Evolutionary conservation across 352 stramenopile species (phyloP).

Genomic region (Phytophthora constricta): DNA sequence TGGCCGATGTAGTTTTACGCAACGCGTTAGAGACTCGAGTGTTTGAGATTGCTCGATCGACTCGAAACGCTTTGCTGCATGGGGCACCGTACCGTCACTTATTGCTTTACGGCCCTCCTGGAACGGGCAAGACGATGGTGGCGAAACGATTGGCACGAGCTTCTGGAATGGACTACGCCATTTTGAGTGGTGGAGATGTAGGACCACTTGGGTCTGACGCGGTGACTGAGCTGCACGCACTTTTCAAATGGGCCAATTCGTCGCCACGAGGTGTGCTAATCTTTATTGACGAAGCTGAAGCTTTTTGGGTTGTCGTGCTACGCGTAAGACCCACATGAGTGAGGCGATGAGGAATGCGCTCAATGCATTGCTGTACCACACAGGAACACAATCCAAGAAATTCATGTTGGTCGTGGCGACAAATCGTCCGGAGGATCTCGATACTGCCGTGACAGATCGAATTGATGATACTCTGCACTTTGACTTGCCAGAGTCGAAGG

Average conservation of each 20-base stretch:
- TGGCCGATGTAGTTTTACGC: slow-evolving; percentile 69
- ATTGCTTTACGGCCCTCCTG: slow-evolving; percentile 84
- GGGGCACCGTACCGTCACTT: slow-evolving; percentile 82
- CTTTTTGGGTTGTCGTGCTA: slow-evolving; percentile 81
- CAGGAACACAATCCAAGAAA: slow-evolving; percentile 67
- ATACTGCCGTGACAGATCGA: slow-evolving; percentile 77
- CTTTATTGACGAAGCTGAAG: slow-evolving; percentile 90
- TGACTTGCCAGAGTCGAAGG: slow-evolving; percentile 63
- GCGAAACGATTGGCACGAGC: slow-evolving; percentile 74
- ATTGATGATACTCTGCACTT: slow-evolving; percentile 89
- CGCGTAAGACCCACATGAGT: slow-evolving; percentile 84
- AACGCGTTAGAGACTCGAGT: slow-evolving; percentile 64
- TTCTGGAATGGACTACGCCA: slow-evolving; percentile 83
- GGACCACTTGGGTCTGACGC: slow-evolving; percentile 77
- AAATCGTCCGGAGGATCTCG: slow-evolving; percentile 83
- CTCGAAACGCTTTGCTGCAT: slow-evolving; percentile 64
- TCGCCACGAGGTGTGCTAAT: slow-evolving; percentile 81
- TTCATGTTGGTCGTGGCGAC: slow-evolving; percentile 88
- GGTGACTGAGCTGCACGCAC: slow-evolving; percentile 80
- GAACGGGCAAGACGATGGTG: slow-evolving; percentile 91
- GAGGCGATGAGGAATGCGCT: slow-evolving; percentile 84
- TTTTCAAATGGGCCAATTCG: slow-evolving; percentile 85
- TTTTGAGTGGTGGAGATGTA: slow-evolving; percentile 87
- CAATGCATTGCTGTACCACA: slow-evolving; percentile 87
- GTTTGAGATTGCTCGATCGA: slow-evolving; percentile 67